A percentile compares a stretch with the other conserved stretches of the same genome.
Evolutionary conservation across 75 land plant species (phyloP).

Genomic region (Cupressus sempervirens): DNA sequence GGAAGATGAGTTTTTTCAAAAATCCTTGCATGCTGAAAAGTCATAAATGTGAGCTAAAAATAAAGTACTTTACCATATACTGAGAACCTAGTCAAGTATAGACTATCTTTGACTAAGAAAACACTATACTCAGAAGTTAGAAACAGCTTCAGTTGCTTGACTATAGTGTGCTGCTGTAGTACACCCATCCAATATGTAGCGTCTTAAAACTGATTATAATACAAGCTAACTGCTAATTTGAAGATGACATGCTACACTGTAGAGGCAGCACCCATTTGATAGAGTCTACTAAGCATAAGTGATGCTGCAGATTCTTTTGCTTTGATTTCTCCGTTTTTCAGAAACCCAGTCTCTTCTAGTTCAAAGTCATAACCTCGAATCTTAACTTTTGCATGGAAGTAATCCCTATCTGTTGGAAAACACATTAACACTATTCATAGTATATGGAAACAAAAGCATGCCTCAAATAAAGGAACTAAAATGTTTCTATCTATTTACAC

Average conservation of each 20-base stretch:
- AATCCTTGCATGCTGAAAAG: background rate
- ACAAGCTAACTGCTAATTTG: background rate
- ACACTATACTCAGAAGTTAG: background rate
- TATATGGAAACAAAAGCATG: background rate
- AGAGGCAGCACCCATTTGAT: background rate
- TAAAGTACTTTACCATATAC: background rate
- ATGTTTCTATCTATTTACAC: background rate
- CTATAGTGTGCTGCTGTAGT: background rate
- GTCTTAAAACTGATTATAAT: background rate
- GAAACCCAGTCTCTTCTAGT: background rate
- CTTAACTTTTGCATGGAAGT: background rate
- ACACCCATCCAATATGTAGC: background rate
- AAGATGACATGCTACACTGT: background rate
- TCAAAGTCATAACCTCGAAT: conserved; percentile 3
- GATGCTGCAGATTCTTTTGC: conserved; percentile 13
- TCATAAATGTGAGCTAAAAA: background rate
- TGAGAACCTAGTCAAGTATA: background rate
- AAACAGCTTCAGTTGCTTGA: background rate
- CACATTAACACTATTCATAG: background rate
- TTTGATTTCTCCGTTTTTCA: background rate
- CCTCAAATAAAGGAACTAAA: background rate
- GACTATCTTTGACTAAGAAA: background rate
- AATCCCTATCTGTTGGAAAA: background rate
- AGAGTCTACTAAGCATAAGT: conserved; percentile 6
- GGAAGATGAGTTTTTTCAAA: background rate